Evolutionary conservation across 345 rosid genomes (phyloP).

Genomic region (Hirschfeldia incana): DNA sequence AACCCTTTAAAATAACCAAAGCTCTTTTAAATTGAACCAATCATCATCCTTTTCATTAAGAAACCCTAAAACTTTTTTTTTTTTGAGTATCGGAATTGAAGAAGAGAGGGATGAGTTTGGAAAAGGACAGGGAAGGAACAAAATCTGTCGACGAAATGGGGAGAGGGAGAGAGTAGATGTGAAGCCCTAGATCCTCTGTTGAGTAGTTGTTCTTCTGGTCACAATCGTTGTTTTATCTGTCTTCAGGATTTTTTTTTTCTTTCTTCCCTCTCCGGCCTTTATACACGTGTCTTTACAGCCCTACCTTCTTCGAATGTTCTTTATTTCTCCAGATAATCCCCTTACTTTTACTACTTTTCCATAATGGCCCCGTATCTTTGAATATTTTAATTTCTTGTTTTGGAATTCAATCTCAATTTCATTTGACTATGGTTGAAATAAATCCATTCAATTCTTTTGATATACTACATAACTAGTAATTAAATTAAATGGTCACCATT

Average conservation of each 20-base stretch:
- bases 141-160: neutral
- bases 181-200: conserved; percentile 44
- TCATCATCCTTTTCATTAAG: conserved; percentile 24
- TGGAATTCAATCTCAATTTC: no score
- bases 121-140: conserved; percentile 6
- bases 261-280: neutral
- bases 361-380: neutral
- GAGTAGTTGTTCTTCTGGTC: conserved; percentile 22
- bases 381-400: no score
- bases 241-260: neutral
- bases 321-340: conserved; percentile 14
- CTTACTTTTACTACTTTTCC: neutral
- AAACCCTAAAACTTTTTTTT: conserved; percentile 26
- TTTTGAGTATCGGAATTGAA: conserved; percentile 1
- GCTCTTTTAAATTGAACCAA: conserved; percentile 26
- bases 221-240: conserved; percentile 34
- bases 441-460: no score
- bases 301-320: neutral
- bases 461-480: no score
- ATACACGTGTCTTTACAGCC: conserved; percentile 38
- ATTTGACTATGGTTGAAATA: no score
- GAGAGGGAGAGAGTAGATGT: conserved; percentile 1
- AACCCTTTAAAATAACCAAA: conserved; percentile 3
- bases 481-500: no score
- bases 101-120: conserved; percentile 7